phyloP scores from a whole-genome alignment of 805 yeast genomes.

The Yarrowia deformans region DNA sequence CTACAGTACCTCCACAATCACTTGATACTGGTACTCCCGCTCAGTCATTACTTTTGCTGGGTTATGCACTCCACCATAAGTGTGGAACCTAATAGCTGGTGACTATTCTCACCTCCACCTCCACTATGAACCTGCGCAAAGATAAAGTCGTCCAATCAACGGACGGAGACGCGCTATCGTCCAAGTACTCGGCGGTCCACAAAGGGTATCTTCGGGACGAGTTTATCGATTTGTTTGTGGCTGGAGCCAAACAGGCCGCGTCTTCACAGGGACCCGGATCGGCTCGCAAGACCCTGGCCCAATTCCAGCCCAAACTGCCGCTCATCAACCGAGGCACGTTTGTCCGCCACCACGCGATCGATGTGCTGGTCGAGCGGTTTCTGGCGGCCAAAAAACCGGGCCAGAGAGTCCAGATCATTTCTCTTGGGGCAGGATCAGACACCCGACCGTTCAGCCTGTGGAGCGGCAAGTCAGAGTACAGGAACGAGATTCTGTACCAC shows the following conservation, averaged over 20 bases:
- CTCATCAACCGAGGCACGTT: slow-evolving; percentile 69
- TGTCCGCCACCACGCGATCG: slow-evolving; percentile 57
- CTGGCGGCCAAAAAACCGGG: slow-evolving; percentile 44
- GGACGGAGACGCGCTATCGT: slow-evolving; percentile 66
- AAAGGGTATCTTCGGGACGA: slow-evolving; percentile 58
- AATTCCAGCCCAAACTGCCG: slow-evolving; percentile 57
- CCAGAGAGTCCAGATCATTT: slow-evolving; percentile 57
- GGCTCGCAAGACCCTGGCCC: slow-evolving; percentile 25
- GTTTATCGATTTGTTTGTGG: slow-evolving; percentile 46
- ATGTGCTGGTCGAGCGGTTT: slow-evolving; percentile 54
- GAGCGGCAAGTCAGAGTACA: slow-evolving; percentile 43
- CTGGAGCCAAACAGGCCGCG: slow-evolving; percentile 39
- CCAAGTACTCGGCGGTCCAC: slow-evolving; percentile 57
- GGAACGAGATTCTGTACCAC: slow-evolving; percentile 53
- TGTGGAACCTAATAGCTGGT: not conserved
- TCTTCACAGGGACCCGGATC: slow-evolving; percentile 26
- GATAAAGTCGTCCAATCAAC: slow-evolving; percentile 62
- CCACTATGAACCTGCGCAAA: slow-evolving; percentile 46
- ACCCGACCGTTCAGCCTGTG: slow-evolving; percentile 67
- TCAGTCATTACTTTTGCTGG: not conserved
- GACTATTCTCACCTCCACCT: too few relatives aligned
- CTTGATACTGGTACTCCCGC: not conserved
- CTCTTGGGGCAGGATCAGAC: slow-evolving; percentile 85
- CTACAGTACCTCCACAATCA: too few relatives aligned
- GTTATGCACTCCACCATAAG: slow-evolving; percentile 18